A percentile compares a stretch with the other conserved stretches of the same genome.
phyloP scores from a whole-genome alignment of 768 basidiomycete genomes.

The Lactarius indigo region DNA sequence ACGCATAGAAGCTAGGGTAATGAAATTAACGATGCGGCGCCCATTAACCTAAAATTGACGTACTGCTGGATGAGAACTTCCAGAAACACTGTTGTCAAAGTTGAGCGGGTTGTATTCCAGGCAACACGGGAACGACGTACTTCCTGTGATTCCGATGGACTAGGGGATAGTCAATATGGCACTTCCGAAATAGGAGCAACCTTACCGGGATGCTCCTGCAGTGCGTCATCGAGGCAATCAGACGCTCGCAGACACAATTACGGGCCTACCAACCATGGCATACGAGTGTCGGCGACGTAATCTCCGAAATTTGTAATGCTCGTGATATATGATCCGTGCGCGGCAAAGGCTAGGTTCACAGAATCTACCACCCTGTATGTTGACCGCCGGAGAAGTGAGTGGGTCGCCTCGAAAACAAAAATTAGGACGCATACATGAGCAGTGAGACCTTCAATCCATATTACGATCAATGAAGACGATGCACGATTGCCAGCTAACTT shows the following conservation, averaged over 20 bases:
- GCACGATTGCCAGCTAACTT: not conserved
- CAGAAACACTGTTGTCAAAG: not conserved
- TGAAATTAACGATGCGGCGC: not conserved
- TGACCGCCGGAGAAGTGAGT: not conserved
- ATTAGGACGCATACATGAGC: not conserved
- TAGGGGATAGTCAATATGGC: not conserved
- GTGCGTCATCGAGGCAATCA: not conserved
- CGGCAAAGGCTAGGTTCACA: not conserved
- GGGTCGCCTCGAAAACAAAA: not conserved
- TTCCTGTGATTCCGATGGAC: conserved; percentile 2
- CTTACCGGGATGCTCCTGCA: conserved; percentile 1
- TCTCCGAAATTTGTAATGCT: conserved; percentile 6
- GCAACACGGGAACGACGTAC: not conserved
- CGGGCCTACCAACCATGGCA: not conserved
- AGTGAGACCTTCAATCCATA: not conserved
- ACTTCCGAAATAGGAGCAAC: not conserved
- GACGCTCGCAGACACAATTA: not conserved
- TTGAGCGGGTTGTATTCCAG: not conserved
- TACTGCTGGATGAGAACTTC: conserved; percentile 3
- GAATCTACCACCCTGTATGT: not conserved
- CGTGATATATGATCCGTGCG: not conserved
- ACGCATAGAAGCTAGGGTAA: not conserved
- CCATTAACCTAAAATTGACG: not conserved
- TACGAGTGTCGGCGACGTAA: not conserved
- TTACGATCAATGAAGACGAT: not conserved